Conservation (phyloP, 2,329 filamentous ascomycete genomes). For the Claviceps humidiphila region DNA sequence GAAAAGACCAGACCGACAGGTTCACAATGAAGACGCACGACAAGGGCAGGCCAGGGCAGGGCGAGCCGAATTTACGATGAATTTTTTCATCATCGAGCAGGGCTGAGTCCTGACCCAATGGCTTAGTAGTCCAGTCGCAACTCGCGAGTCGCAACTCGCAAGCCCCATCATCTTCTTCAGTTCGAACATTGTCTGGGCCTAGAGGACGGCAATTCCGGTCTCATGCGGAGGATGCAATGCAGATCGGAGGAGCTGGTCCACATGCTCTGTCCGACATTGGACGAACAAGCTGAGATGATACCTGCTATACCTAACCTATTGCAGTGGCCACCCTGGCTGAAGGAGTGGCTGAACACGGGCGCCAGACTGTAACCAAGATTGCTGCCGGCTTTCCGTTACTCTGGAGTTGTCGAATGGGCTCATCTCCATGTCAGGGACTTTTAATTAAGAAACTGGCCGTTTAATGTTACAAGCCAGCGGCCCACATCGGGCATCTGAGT, state of each 20-base stretch:
- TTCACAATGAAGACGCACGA: background rate
- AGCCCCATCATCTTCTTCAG: background rate
- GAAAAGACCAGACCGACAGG: background rate
- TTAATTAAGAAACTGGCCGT: background rate
- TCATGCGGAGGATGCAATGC: background rate
- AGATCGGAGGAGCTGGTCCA: slow-evolving; percentile 1
- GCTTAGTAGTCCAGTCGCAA: background rate
- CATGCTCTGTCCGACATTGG: background rate
- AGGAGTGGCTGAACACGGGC: background rate
- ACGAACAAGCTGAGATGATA: background rate
- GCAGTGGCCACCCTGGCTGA: background rate
- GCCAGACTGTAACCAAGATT: background rate
- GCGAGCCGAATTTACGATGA: background rate
- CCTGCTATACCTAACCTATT: background rate
- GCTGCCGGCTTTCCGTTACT: background rate
- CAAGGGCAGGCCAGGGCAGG: background rate
- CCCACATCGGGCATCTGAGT: background rate
- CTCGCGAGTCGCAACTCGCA: background rate
- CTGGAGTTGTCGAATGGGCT: background rate
- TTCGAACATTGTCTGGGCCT: background rate
- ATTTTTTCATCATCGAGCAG: background rate
- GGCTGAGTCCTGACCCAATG: background rate
- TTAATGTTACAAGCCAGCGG: background rate
- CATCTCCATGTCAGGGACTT: background rate
- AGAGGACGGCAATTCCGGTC: background rate